These are phyloP conservation scores for Scutellaria baicalensis DNA, from an alignment of 257 asterid species.

Conservation along the genomic window DNA sequence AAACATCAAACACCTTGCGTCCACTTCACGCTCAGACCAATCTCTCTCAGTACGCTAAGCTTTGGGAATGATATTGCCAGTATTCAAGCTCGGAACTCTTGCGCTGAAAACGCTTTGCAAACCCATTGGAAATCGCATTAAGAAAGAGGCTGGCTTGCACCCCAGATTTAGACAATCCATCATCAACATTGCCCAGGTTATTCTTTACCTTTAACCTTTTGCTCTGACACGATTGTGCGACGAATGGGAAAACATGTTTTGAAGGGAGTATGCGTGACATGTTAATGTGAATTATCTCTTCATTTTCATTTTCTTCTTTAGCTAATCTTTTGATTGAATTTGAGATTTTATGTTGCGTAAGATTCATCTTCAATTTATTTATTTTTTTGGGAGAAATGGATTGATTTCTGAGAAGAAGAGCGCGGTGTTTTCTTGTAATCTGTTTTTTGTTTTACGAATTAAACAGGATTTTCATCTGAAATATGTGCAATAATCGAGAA, in stretches of 20 bases:
- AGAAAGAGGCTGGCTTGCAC: conserved; percentile 63
- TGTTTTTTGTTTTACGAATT: not conserved
- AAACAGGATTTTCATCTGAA: not conserved
- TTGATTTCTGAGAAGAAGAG: not conserved
- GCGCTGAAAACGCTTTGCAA: conserved; percentile 71
- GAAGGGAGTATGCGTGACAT: not conserved
- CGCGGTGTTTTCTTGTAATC: not conserved
- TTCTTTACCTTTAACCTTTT: not conserved
- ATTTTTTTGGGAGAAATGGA: not conserved
- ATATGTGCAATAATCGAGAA: not conserved
- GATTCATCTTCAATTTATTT: not conserved
- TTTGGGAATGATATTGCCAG: conserved; percentile 57
- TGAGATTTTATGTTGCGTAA: not conserved
- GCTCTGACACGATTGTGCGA: not conserved
- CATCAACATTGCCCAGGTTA: conserved; percentile 79
- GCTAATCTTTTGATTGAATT: not conserved
- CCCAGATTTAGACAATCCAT: conserved; percentile 65
- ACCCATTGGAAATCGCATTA: conserved; percentile 75
- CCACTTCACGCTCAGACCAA: not conserved
- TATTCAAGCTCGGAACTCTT: conserved; percentile 75
- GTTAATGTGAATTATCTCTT: not conserved
- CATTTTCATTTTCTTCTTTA: not conserved
- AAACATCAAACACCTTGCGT: conserved; percentile 12
- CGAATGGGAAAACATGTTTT: not conserved
- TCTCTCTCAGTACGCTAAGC: not conserved